These are phyloP conservation scores for Passalora sequoiae DNA, from an alignment of 2,329 filamentous ascomycete genomes.

Conservation along the genomic window DNA sequence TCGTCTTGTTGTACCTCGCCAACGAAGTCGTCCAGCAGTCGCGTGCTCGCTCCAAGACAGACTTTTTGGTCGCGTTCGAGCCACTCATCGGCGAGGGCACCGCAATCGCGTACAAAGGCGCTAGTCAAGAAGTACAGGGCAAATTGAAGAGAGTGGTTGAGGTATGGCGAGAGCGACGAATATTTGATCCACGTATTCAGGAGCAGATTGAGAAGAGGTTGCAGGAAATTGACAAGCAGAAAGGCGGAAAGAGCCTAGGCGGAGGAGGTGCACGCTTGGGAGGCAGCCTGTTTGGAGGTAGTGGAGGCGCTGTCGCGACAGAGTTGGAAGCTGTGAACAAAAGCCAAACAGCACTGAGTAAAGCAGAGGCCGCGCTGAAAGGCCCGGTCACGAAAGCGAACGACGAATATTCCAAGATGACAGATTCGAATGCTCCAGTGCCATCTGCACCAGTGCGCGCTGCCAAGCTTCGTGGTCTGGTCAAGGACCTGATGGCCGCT, in stretches of 20 bases:
- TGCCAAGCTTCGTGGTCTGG: conserved; percentile 78
- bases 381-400: conserved; percentile 65
- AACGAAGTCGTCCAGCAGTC: conserved; percentile 98
- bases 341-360: conserved; percentile 67
- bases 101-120: conserved; percentile 82
- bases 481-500: conserved; percentile 81
- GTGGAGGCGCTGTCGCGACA: conserved; percentile 57
- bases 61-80: conserved; percentile 87
- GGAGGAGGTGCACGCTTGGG: conserved; percentile 43
- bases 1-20: conserved; percentile 89
- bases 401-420: conserved; percentile 78
- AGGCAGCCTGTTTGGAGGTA: conserved; percentile 65
- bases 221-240: conserved; percentile 56
- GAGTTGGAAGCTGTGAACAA: conserved; percentile 74
- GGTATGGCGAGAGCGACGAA: conserved; percentile 81
- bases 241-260: conserved; percentile 20
- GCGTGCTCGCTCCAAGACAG: conserved; percentile 83
- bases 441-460: conserved; percentile 88
- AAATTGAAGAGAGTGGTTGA: conserved; percentile 87
- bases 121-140: conserved; percentile 75
- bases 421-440: conserved; percentile 60
- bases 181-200: conserved; percentile 78
- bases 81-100: conserved; percentile 90
- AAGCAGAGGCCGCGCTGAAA: conserved; percentile 64
- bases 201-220: conserved; percentile 73